Conservation (phyloP, 129 eudicot genomes). For the Apium graveolens region DNA sequence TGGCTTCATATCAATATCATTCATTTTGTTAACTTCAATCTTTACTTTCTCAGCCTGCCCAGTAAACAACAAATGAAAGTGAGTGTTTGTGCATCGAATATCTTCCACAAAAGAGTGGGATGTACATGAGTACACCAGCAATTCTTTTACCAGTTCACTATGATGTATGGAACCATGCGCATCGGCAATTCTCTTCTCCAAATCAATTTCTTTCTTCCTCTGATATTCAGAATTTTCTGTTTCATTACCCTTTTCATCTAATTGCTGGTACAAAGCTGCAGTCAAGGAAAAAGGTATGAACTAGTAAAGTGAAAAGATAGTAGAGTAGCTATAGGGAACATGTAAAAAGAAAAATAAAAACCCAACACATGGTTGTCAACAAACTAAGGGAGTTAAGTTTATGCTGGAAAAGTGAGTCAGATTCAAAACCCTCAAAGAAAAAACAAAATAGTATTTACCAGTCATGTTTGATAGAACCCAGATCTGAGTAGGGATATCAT, state of each 20-base stretch:
- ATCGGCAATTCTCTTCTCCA: slow-evolving; percentile 56
- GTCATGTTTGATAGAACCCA: slow-evolving; percentile 87
- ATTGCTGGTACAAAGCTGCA: slow-evolving; percentile 84
- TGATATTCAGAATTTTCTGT: slow-evolving; percentile 65
- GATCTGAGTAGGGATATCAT: slow-evolving; percentile 88
- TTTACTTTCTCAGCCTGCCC: slow-evolving; percentile 59
- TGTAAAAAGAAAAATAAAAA: background rate
- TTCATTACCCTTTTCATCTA: slow-evolving; percentile 68
- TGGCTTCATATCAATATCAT: slow-evolving; percentile 67
- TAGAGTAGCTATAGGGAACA: background rate
- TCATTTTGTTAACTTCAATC: slow-evolving; percentile 50
- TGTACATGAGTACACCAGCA: background rate
- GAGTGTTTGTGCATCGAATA: background rate
- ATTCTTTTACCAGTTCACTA: slow-evolving; percentile 47
- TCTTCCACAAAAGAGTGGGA: background rate
- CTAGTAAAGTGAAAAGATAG: background rate
- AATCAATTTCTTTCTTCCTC: slow-evolving; percentile 62
- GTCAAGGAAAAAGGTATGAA: background rate
- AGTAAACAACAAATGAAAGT: background rate
- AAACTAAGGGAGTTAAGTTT: background rate
- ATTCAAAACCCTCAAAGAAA: background rate
- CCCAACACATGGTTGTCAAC: background rate
- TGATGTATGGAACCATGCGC: slow-evolving; percentile 68
- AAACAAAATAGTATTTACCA: slow-evolving; percentile 26
- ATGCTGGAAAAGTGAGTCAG: background rate